Evolutionary conservation across 2,329 filamentous ascomycete genomes (phyloP), one percentile per base, ranked within the genome.

Genomic region (Coniella lustricola): DNA sequence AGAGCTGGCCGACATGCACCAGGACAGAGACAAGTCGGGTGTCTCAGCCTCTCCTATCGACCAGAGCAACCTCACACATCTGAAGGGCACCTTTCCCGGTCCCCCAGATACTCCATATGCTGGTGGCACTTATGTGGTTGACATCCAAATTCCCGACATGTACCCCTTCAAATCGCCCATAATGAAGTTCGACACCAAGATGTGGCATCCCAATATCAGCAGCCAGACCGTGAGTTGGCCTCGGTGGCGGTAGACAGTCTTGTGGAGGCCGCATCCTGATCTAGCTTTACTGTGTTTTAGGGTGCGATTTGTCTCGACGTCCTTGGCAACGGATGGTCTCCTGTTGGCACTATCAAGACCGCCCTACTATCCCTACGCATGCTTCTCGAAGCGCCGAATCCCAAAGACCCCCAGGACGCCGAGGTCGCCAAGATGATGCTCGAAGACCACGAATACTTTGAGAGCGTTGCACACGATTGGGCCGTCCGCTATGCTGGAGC

Each of bases 171-270:
- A 90, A 58, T 88, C 91, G 3, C 93, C 93, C 4, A 67, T 80
- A 51, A 97, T 98, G 85, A 85, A 81, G 59, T 97, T 97, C 62
- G 79, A 85, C 55, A 98, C 93, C 55, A 90, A 85, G 67, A 85
- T 97, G 58, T 98, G 90, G 90, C 93, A 98, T 66, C 93, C 93
- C 31, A 98, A 98, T 63, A 81, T 98, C 69, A 94, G 87, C 75
- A 91, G 86, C 61, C 86, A 93, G 64, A 96, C 90, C 35, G 90
- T 95, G 70, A 62, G 83, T 74, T 16, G 10, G 25, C 25, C 25
- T 10, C 10, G 5, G 25, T 5, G 25, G 5, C 25, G 10, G 25
- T 17, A 18, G 17, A 35, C 36, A 43, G 10, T n/a, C 21, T 16
- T 3, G 17, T 17, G 38, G 13, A 5, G 10, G 12, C 8, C 18